A percentile compares a stretch with the other conserved stretches of the same genome.
Conservation (phyloP, 768 basidiomycete genomes). For the Omphalotus guepiniiformis region DNA sequence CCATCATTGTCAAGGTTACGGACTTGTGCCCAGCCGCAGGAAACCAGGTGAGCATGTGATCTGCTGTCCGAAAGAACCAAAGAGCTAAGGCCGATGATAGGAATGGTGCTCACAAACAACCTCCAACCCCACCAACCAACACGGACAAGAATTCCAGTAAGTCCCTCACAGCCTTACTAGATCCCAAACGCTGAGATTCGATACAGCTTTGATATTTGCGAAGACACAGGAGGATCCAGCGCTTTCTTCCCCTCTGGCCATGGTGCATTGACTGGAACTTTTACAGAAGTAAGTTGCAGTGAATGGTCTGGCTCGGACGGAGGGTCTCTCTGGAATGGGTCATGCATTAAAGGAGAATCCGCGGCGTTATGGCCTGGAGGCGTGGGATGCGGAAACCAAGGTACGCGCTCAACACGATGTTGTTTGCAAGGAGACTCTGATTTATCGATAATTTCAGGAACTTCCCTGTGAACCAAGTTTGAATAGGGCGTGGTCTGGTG, state of each 20-base stretch:
- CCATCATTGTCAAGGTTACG: constrained; percentile 52
- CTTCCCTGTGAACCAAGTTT: too few relatives aligned
- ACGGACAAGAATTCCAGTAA: constrained; percentile 46
- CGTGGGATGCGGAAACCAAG: constrained; percentile 50
- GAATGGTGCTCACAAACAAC: constrained; percentile 52
- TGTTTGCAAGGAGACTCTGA: too few relatives aligned
- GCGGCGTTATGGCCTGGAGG: constrained; percentile 46
- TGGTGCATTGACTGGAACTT: constrained; percentile 50
- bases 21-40: constrained; percentile 42
- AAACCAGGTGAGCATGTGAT: constrained; percentile 30
- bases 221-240: constrained; percentile 47
- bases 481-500: too few relatives aligned
- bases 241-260: constrained; percentile 57
- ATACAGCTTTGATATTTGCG: constrained; percentile 56
- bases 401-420: too few relatives aligned
- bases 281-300: constrained; percentile 51
- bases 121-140: constrained; percentile 37
- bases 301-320: constrained; percentile 56
- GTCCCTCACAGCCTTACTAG: constrained; percentile 11
- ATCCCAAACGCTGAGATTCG: neutral
- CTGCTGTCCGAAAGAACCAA: neutral
- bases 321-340: constrained; percentile 38
- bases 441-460: too few relatives aligned
- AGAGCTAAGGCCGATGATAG: constrained; percentile 14
- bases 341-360: constrained; percentile 47